Base-by-base conservation (phyloP, 768 basidiomycete genomes). In the Macrolepiota fuliginosa region DNA sequence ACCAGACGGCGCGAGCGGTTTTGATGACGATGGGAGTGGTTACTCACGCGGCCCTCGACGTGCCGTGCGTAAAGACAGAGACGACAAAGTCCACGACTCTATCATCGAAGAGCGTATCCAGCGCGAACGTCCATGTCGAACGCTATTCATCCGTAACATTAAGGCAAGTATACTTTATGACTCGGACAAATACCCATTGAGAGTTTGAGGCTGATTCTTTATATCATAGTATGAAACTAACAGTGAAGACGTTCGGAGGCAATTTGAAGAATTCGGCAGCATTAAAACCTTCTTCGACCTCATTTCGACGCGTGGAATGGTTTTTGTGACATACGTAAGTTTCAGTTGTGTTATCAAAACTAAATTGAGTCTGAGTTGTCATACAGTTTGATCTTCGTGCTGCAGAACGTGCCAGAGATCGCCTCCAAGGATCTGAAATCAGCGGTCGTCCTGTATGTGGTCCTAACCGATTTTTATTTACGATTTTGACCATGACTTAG, bases 281-380 rank as follows among this genome's bases (percentile, higher is more conserved):
- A 93, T 98, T 78, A 95, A 94, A 76, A 95, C 92, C 0, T 98
- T 96, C 73, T 98, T 98, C 74, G 97, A 99, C 75, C 79, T 98
- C 19, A 92, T 98, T 64, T 84, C 87, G 53, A 96, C 91, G 11
- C 83, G 97, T 63, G 97, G 97, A n/a, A 97, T 99, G 92, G 91
- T 98, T 13, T 99, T 99, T 73, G 91, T 98, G 49, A 99, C 96
- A 52, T 99, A 93, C 73, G 97, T 98, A 77, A 84, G 96, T 85
- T 53, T 49, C 13, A 49, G 25, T 49, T 2, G 25, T 49, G 11
- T 15, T 25, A 4, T 24, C 12, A 24, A 1, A 10, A 13, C 9
- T 49, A n/a, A 63, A 19, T 59, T 29, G 46, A 49, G 17, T 45
- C 42, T 45, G 42, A 45, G 42, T 22, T 24, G 53, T 15, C 24